These are phyloP conservation scores for Knoxia roxburghii DNA, from an alignment of 257 asterid genomes.

Conservation along the genomic window DNA sequence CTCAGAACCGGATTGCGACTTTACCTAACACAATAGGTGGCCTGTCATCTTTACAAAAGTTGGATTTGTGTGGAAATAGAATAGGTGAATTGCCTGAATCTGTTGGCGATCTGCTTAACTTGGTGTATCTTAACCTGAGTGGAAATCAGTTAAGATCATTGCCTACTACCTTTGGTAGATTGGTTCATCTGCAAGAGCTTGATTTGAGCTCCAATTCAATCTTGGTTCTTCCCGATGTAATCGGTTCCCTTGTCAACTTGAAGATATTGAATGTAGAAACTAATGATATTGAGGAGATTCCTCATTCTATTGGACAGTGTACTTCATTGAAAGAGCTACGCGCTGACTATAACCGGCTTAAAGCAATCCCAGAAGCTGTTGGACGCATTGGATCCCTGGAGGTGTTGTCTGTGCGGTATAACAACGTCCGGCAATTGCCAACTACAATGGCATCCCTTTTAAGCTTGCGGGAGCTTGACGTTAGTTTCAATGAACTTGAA, in stretches of 20 bases:
- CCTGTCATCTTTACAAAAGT: conserved; percentile 46
- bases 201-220: conserved; percentile 76
- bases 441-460: conserved; percentile 73
- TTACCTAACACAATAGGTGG: conserved; percentile 66
- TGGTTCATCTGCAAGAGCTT: conserved; percentile 64
- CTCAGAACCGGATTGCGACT: conserved; percentile 65
- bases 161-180: conserved; percentile 47
- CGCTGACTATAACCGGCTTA: conserved; percentile 71
- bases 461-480: conserved; percentile 60
- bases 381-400: conserved; percentile 66
- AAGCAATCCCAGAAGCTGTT: conserved; percentile 89
- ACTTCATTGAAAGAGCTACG: conserved; percentile 58
- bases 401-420: conserved; percentile 68
- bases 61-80: conserved; percentile 60
- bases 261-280: conserved; percentile 58
- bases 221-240: conserved; percentile 54
- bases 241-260: conserved; percentile 71
- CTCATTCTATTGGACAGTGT: conserved; percentile 73
- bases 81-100: conserved; percentile 60
- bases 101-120: conserved; percentile 65
- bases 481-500: conserved; percentile 82
- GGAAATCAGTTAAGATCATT: conserved; percentile 67
- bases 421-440: conserved; percentile 65
- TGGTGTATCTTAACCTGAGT: conserved; percentile 53
- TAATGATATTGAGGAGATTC: conserved; percentile 71